Conservation (phyloP, 2,329 filamentous ascomycete species). For the Cladosporium austrohemisphaericum region DNA sequence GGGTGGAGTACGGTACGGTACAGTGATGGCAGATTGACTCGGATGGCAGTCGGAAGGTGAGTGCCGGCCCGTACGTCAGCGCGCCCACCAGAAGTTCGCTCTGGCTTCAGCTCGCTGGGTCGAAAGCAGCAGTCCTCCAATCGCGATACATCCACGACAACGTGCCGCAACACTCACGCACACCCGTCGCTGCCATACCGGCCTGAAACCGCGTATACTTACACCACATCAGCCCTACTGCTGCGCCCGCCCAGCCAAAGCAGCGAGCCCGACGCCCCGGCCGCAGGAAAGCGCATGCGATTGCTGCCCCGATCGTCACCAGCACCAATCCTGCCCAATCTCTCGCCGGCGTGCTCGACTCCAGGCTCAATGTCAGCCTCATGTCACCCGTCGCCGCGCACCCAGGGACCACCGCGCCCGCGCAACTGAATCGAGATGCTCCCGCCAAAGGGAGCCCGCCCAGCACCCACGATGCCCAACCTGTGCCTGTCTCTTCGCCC, state of each 20-base stretch:
- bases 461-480: conserved; percentile 4
- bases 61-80: no score
- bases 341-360: conserved; percentile 10
- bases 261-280: not conserved
- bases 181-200: no score
- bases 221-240: no score
- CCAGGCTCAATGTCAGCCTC: conserved; percentile 12
- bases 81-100: no score
- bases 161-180: no score
- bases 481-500: not conserved
- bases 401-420: conserved; percentile 8
- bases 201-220: not conserved
- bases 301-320: not conserved
- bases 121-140: no score
- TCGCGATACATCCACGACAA: no score
- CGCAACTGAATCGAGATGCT: conserved; percentile 10
- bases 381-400: conserved; percentile 15
- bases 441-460: conserved; percentile 10
- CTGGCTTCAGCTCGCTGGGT: no score
- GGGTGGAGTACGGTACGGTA: no score
- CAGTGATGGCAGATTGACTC: no score
- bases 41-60: no score
- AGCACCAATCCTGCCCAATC: conserved; percentile 9
- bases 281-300: not conserved
- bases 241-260: not conserved